Evolutionary conservation across 2,329 filamentous ascomycete species (phyloP), one percentile per base, ranked within the genome.

Genomic region (Sporothrix curviconia): DNA sequence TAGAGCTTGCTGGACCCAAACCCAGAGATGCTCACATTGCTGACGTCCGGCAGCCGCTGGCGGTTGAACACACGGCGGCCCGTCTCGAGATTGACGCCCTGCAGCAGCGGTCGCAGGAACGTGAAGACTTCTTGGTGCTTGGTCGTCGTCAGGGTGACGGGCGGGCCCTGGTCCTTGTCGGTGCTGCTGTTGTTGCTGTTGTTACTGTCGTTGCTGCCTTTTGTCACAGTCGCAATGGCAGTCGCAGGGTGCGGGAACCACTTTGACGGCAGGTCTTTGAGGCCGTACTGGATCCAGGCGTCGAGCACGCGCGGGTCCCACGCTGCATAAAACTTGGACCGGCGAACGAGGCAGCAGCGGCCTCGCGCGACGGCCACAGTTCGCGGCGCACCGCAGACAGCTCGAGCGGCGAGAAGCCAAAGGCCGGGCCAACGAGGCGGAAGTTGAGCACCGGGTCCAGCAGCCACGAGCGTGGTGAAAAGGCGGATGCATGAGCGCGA

Each of bases 111-210:
- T 0, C 87, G 80, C 62, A 89, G 72, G 68, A 87, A 94, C 1
- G 85, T 90, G 66, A 90, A 86, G 57, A 94, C 87, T 74, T 95
- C 90, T 68, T 96, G 90, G 69, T 95, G 88, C 65, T 92, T 90
- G 0, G 90, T 86, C 0, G 92, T 97, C 2, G 82, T 81, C 2
- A 94, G 77, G 0, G 90, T 92, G 1, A 91, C 64, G 12, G 59
- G 55, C 25, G 40, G 39, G 39, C 30, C 56, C 17, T 55, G 55
- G 7, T 28, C 86, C 9, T 17, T 24, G 7, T 55, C 57, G 4
- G 42, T 86, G 15, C 24, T 30, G 11, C 9, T 15, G 28, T 19
- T n/a, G 4, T 9, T 37, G 24, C 4, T 39, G n/a, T 49, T 30
- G n/a, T 17, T 40, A 24, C 22, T 17, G 34, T 78, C 72, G n/a